Conservation (phyloP, 192 early-diverging fungal genomes). For the Lobosporangium transversale region DNA sequence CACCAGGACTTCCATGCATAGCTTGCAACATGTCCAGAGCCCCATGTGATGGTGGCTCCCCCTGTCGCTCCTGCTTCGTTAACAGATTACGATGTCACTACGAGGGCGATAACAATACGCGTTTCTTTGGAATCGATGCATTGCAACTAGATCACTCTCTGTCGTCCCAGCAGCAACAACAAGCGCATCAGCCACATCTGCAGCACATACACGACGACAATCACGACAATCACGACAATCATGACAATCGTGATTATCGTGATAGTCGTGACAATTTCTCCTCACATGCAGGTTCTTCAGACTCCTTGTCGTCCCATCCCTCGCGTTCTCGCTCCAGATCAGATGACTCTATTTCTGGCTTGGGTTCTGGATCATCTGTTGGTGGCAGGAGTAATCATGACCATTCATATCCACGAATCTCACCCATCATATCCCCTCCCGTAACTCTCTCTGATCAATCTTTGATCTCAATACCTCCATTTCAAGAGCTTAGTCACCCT, state of each 20-base stretch:
- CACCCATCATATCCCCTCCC: conserved; percentile 23
- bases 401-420: conserved; percentile 17
- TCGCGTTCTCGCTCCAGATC: conserved; percentile 39
- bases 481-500: conserved; percentile 26
- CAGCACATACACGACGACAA: conserved; percentile 17
- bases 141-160: conserved; percentile 24
- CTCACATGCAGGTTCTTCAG: not conserved
- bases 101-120: conserved; percentile 42
- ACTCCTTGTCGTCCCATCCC: conserved; percentile 4
- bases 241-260: conserved; percentile 15
- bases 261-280: too few relatives aligned
- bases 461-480: conserved; percentile 46
- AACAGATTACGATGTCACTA: conserved; percentile 38
- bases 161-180: conserved; percentile 13
- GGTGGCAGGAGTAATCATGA: conserved; percentile 3
- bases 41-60: conserved; percentile 41
- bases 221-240: conserved; percentile 29
- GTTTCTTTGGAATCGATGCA: conserved; percentile 48
- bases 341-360: conserved; percentile 19
- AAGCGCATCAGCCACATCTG: conserved; percentile 4
- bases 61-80: conserved; percentile 24
- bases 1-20: conserved; percentile 36
- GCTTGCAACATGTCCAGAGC: conserved; percentile 31
- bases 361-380: conserved; percentile 1
- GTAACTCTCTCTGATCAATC: conserved; percentile 39